Evolutionary conservation across 106 monocot species (phyloP).

Genomic region (Allium fistulosum): DNA sequence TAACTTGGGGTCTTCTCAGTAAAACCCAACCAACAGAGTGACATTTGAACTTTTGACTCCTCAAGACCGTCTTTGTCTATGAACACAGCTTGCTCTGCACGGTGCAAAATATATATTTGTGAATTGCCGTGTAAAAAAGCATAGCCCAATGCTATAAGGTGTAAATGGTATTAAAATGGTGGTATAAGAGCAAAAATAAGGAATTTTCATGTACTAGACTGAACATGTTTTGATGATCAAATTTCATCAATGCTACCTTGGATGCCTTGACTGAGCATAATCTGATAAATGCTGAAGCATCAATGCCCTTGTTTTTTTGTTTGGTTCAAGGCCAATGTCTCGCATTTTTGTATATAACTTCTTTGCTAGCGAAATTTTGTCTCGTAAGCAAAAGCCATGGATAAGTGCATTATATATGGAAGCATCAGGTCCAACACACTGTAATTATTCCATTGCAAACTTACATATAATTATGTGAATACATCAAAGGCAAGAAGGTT

Average conservation of each 20-base stretch:
- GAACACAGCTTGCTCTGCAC: background rate
- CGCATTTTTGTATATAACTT: slow-evolving; percentile 57
- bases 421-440: slow-evolving; percentile 46
- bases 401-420: slow-evolving; percentile 76
- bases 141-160: no score
- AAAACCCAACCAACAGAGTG: no score
- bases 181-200: no score
- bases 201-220: background rate
- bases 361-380: slow-evolving; percentile 45
- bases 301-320: slow-evolving; percentile 83
- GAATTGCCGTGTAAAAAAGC: no score
- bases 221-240: background rate
- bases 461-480: no score
- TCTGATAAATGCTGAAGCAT: slow-evolving; percentile 65
- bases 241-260: slow-evolving; percentile 5
- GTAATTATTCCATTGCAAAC: slow-evolving; percentile 4
- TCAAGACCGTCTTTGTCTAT: background rate
- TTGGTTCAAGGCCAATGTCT: slow-evolving; percentile 49
- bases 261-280: slow-evolving; percentile 6
- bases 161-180: no score
- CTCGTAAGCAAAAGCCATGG: slow-evolving; percentile 72
- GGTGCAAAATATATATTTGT: no score
- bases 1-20: no score
- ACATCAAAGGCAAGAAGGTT: no score
- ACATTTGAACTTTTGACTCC: background rate